Evolutionary conservation across 129 eudicot species (phyloP).

Genomic region (Lonicera japonica): DNA sequence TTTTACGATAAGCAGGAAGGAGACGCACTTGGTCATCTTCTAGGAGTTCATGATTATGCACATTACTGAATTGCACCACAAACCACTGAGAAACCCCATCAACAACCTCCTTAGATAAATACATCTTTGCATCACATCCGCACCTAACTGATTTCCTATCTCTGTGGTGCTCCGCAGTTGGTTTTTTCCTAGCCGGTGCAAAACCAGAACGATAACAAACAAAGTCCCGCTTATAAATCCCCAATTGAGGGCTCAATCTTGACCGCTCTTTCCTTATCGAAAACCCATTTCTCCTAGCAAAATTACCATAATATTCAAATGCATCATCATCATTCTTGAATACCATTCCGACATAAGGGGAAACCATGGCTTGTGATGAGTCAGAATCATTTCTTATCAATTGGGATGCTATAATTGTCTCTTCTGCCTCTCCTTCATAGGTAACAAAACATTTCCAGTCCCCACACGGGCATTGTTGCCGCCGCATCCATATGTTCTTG

Average conservation of each 20-base stretch:
- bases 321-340: slow-evolving; percentile 38
- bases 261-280: slow-evolving; percentile 41
- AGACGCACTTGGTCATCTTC: slow-evolving; percentile 40
- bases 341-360: slow-evolving; percentile 42
- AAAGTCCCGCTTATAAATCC: slow-evolving; percentile 35
- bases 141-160: slow-evolving; percentile 37
- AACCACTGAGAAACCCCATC: slow-evolving; percentile 42
- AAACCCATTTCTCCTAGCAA: slow-evolving; percentile 41
- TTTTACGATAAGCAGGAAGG: slow-evolving; percentile 36
- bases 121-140: slow-evolving; percentile 45
- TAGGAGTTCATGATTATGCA: slow-evolving; percentile 42
- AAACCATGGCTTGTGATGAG: slow-evolving; percentile 18
- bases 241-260: slow-evolving; percentile 38
- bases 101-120: slow-evolving; percentile 24
- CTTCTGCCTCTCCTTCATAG: slow-evolving; percentile 16
- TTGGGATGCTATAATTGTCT: slow-evolving; percentile 4
- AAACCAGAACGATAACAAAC: slow-evolving; percentile 44
- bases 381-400: background rate
- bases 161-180: slow-evolving; percentile 28
- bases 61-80: slow-evolving; percentile 41
- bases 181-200: slow-evolving; percentile 35
- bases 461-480: slow-evolving; percentile 25
- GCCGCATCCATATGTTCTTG: slow-evolving; percentile 17
- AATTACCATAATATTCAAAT: slow-evolving; percentile 33
- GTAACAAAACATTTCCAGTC: slow-evolving; percentile 23